Conservation (phyloP, 176 grass and related monocot species). For the Eragrostis nindensis region DNA sequence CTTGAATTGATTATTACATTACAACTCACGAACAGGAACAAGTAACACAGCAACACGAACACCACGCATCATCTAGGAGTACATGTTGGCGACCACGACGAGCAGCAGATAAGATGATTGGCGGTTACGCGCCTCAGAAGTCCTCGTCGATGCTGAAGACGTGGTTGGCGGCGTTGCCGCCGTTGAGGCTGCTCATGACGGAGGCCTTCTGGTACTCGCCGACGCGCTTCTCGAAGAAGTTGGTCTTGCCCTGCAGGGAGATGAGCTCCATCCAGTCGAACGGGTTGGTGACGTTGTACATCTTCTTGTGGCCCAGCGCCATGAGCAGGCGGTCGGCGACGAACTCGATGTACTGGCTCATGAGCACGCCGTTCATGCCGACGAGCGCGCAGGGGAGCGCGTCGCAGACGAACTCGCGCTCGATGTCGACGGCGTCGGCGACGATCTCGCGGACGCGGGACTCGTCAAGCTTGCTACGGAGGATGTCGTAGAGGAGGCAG, state of each 20-base stretch:
- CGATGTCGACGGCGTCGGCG: conserved; percentile 74
- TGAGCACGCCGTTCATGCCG: conserved; percentile 76
- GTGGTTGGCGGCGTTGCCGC: conserved; percentile 42
- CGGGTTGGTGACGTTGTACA: conserved; percentile 66
- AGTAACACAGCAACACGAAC: neutral
- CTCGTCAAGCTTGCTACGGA: conserved; percentile 60
- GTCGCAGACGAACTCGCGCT: conserved; percentile 87
- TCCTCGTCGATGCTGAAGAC: conserved; percentile 91
- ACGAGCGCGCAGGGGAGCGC: conserved; percentile 68
- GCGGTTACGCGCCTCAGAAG: conserved; percentile 35
- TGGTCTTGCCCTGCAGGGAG: conserved; percentile 84
- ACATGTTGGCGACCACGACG: neutral
- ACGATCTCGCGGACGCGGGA: conserved; percentile 62
- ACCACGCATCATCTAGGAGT: neutral
- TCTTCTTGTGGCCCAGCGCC: conserved; percentile 55
- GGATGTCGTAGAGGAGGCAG: conserved; percentile 82
- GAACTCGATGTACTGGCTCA: conserved; percentile 81
- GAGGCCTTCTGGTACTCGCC: conserved; percentile 84
- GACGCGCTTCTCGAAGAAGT: conserved; percentile 92
- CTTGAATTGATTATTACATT: conserved; percentile 25
- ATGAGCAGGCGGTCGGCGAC: conserved; percentile 80
- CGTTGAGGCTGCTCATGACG: conserved; percentile 73
- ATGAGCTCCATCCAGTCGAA: conserved; percentile 96
- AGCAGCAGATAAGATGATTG: neutral
- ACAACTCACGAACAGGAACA: conserved; percentile 16